These are phyloP conservation scores for Podaxis mareebaensis DNA, from an alignment of 768 basidiomycete genomes.

Conservation along the genomic window DNA sequence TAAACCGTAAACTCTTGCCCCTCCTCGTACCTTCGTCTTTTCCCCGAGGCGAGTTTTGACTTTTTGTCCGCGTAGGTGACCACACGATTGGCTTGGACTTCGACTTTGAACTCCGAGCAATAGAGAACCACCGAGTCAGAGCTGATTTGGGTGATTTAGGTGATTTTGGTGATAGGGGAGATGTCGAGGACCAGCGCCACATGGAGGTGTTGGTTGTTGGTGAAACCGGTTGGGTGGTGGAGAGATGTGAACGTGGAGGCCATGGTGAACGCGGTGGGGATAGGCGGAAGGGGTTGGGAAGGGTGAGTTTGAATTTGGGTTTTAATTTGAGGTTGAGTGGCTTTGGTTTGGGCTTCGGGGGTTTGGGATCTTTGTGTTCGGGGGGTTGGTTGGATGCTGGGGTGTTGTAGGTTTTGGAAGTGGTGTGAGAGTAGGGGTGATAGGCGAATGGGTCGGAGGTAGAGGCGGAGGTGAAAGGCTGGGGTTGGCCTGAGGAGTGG, in stretches of 20 bases:
- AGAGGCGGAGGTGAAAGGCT: background rate
- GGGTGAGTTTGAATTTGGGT: constrained; percentile 12
- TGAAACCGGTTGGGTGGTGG: background rate
- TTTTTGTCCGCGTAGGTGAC: background rate
- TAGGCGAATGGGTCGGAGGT: constrained; percentile 2
- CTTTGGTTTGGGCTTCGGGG: background rate
- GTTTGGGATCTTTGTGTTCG: background rate
- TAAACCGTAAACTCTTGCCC: background rate
- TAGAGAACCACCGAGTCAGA: background rate
- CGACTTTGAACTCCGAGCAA: background rate
- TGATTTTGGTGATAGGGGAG: background rate
- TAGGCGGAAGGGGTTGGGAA: constrained; percentile 8
- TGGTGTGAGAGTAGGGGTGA: background rate
- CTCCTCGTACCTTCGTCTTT: background rate
- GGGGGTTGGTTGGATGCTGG: background rate
- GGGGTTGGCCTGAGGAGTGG: background rate
- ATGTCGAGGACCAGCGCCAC: background rate
- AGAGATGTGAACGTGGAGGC: background rate
- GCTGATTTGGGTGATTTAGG: background rate
- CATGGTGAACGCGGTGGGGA: background rate
- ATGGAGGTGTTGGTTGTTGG: background rate
- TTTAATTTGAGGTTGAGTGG: background rate
- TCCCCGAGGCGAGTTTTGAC: background rate
- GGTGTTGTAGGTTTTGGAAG: background rate
- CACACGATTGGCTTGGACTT: background rate